A percentile compares a stretch with the other conserved stretches of the same genome.
Conservation (phyloP, 768 basidiomycete genomes). For the Russula brevipes region DNA sequence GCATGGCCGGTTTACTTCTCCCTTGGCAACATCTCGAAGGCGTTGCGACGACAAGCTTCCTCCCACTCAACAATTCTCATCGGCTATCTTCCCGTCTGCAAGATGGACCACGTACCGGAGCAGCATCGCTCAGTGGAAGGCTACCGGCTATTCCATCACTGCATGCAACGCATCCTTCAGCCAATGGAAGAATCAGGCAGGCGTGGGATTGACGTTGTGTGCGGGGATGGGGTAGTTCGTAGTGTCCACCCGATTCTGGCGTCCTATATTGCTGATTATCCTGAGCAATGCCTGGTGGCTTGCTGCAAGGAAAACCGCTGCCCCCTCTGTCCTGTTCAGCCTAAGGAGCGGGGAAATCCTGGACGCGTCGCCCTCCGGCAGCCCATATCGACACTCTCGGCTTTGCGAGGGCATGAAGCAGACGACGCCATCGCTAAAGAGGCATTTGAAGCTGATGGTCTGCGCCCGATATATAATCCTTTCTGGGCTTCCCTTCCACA, state of each 20-base stretch:
- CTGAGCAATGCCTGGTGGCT: slow-evolving; percentile 3
- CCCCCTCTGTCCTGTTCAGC: background rate
- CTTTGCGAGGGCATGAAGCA: background rate
- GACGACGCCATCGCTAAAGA: no score
- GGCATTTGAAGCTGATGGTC: background rate
- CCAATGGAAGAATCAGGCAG: slow-evolving; percentile 16
- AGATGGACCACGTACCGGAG: no score
- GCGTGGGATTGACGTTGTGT: slow-evolving; percentile 22
- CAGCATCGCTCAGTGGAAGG: no score
- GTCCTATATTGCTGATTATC: slow-evolving; percentile 4
- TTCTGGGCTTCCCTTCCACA: slow-evolving; percentile 19
- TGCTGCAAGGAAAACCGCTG: background rate
- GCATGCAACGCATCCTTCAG: no score
- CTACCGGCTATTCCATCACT: no score
- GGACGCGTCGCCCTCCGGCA: background rate
- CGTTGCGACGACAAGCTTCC: no score
- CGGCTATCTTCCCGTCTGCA: no score
- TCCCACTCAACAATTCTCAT: no score
- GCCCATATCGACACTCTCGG: background rate
- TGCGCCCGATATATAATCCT: background rate
- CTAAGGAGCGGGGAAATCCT: background rate
- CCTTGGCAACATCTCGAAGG: no score
- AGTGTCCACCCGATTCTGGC: background rate
- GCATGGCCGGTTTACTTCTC: no score
- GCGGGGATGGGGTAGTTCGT: slow-evolving; percentile 22